Conservation (phyloP, 2,329 filamentous ascomycete species). For the Colletotrichum sidae region DNA sequence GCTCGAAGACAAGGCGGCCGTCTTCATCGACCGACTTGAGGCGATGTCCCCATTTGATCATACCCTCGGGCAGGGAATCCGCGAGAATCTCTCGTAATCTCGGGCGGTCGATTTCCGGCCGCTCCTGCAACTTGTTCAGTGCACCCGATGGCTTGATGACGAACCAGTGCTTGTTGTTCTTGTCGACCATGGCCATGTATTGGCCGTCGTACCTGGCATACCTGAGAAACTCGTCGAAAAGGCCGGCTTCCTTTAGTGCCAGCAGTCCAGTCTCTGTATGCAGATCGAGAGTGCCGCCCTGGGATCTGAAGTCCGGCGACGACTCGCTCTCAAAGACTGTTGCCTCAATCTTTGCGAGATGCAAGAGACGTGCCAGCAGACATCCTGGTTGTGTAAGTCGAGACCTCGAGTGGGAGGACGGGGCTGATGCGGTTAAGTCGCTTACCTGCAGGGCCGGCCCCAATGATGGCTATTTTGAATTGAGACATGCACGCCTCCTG, state of each 20-base stretch:
- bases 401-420: not conserved
- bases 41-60: slow-evolving; percentile 58
- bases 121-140: slow-evolving; percentile 48
- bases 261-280: slow-evolving; percentile 62
- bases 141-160: slow-evolving; percentile 35
- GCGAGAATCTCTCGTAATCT: slow-evolving; percentile 57
- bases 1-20: slow-evolving; percentile 52
- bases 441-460: slow-evolving; percentile 56
- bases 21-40: slow-evolving; percentile 52
- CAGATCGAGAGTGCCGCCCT: slow-evolving; percentile 67
- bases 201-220: slow-evolving; percentile 65
- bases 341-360: slow-evolving; percentile 56
- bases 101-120: slow-evolving; percentile 66
- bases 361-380: slow-evolving; percentile 64
- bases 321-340: slow-evolving; percentile 63
- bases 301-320: slow-evolving; percentile 55
- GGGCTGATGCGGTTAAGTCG: not conserved
- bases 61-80: slow-evolving; percentile 56
- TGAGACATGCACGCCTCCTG: too few species aligned
- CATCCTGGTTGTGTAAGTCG: slow-evolving; percentile 45
- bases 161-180: slow-evolving; percentile 50
- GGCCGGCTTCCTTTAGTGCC: slow-evolving; percentile 61
- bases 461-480: slow-evolving; percentile 57
- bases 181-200: slow-evolving; percentile 58
- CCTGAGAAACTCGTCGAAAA: slow-evolving; percentile 62